Base-by-base conservation (phyloP, 768 basidiomycete species). In the Collybia sp. region DNA sequence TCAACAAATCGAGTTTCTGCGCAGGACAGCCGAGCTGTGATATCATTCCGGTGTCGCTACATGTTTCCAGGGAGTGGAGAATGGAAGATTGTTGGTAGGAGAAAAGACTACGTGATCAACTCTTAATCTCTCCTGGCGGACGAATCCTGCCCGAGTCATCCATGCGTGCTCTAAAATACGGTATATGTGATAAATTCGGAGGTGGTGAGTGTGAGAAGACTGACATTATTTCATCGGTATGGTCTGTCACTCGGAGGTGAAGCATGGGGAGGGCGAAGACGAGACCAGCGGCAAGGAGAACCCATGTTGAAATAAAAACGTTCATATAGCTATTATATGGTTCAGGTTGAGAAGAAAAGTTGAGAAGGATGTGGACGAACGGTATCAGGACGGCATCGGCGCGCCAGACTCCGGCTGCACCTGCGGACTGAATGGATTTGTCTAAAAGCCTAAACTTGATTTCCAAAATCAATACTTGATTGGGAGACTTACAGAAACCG, bases 381-480 rank as follows among this genome's bases (percentile, higher is more conserved):
- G 86, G 83, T 12, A 71, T 54, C 32, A 63, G 60, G 13, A 79
- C 68, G 3, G 72, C 85, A 63, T 90, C 88, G 9, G 78, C 80
- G 37, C 80, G 73, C 85, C 86, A 90, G 12, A 76, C 64, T 34
- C 79, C 85, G 2, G 84, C 87, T 16, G 79, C 86, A 49, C 83
- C 88, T 6, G 85, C 85, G 11, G 83, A 86, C 58, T 89, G 87
- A 36, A 88, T 67, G 2, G 82, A 82, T 58, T 90, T 87, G 52
- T 87, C 85, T 77, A 46, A 30, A 44, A 51, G 46, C n/a, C 16
- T 11, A 6, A 32, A 19, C 15, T 5, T 12, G 16, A 36, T 13
- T 32, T 41, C 31, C 11, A 35, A 12, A 6, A 30, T 9, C 25
- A 8, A 30, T 20, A 35, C 15, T 40, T 3, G 41, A 20, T 17